Base-by-base conservation (phyloP, 1,284 basidiomycete genomes). In the Irpex sp. region DNA sequence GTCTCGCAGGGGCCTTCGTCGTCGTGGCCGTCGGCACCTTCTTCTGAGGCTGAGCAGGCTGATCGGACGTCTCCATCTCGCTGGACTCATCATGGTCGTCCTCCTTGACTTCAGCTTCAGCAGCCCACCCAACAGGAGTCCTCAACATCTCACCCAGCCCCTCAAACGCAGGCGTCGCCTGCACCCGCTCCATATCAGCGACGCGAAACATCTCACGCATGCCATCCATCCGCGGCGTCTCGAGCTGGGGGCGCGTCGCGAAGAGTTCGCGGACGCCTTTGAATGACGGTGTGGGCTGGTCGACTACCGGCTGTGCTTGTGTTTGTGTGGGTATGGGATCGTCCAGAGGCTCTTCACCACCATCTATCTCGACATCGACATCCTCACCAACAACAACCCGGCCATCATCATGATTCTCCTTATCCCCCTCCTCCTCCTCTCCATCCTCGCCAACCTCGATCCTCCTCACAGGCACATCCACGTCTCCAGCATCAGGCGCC, bases 191-290 rank as follows among this genome's bases (percentile, higher is more conserved):
- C 12, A 10, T 59, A 33, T 33, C 28, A 33, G 28, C 28, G 28
- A 6, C 7, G 1, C 56, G 64, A 63, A 73, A 76, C 67, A 77
- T 67, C 54, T 69, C 68, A n/a, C 68, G 67, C 55, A 77, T 63
- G 16, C 76, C 76, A 21, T 74, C 71, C 69, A 78, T 67, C 18
- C 65, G 64, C 56, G 77, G 77, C 1, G 76, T 78, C 51, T 68
- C 62, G n/a, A 57, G 19, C 8, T 56, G 60, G 5, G 49, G 57
- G 5, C 28, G 28, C 33, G 57, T 57, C 6, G 67, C 61, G 71
- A 76, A 77, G 62, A 78, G 68, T 36, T 72, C 66, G n/a, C 73
- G 68, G 49, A 78, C 63, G 19, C 75, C 75, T 9, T 64, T 63
- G 37, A 76, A 67, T 1, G 67, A 65, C 4, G 76, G 74, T 0